Base-by-base conservation (phyloP, 2,329 filamentous ascomycete genomes). In the Rhinocladiella similis region DNA sequence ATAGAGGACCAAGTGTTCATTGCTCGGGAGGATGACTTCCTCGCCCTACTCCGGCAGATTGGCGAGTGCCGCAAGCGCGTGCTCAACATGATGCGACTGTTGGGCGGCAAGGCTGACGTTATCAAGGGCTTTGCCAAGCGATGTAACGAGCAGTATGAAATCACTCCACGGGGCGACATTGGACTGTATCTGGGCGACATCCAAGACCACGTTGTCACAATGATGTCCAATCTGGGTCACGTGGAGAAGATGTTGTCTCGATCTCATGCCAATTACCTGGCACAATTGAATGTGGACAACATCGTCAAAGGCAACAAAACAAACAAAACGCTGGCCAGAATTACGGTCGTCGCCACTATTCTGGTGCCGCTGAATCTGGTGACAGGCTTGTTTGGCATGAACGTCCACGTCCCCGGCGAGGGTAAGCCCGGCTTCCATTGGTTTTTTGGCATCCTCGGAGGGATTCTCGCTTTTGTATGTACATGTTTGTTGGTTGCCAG, bases 141-240 rank as follows among this genome's bases (percentile, higher is more conserved):
- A 50, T 99, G 94, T 83, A 99, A 97, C 71, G 93, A 97, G 70
- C 91, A 96, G 63, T 97, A 96, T 78, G 89, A 90, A 63, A 89
- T 97, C 50, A 96, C 94, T 1, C 94, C 94, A 5, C 89, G 92
- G 47, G 94, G 94, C 77, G 94, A 99, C 69, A 96, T 99, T 63
- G 94, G 92, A 19, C 84, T 99, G 67, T 99, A 99, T 70, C 83
- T 99, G 35, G 91, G 91, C 68, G 94, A 99, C 75, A 97, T 99
- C 63, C 94, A 99, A 74, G 94, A 99, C 75, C 94, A 99, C 82
- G 93, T 99, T 51, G 91, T 99, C 57, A 99, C 94, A 45, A 97
- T 97, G 93, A 96, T 96, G 83, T 94, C 90, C 65, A 99, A 96
- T 73, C 75, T 99, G 66, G 86, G 86, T 1, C 94, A 99, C 71